These are phyloP conservation scores for Leptographium wingfieldii DNA, from an alignment of 2,329 filamentous ascomycete species.

Conservation along the genomic window DNA sequence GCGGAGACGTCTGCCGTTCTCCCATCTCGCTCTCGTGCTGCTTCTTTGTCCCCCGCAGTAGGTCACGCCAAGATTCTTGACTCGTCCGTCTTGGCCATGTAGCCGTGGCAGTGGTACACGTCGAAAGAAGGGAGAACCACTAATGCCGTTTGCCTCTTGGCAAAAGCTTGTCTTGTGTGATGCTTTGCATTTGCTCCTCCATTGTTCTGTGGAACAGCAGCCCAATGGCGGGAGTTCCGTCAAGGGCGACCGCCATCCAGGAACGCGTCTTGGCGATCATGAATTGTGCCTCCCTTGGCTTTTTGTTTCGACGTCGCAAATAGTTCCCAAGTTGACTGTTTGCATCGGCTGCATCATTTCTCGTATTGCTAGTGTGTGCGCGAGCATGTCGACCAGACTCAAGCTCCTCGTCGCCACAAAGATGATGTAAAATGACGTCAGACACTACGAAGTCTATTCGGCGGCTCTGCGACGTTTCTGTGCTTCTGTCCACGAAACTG, in stretches of 20 bases:
- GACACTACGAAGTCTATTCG: too few relatives aligned
- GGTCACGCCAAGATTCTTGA: background rate
- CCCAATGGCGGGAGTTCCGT: background rate
- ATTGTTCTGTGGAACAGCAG: background rate
- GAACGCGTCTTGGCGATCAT: constrained; percentile 2
- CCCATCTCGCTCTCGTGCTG: background rate
- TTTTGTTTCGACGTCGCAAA: background rate
- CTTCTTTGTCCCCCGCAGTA: background rate
- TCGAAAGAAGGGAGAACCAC: background rate
- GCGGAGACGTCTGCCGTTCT: background rate
- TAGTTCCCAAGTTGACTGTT: background rate
- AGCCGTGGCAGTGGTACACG: background rate
- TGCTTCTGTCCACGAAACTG: too few relatives aligned
- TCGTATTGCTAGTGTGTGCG: background rate
- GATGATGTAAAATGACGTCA: too few relatives aligned
- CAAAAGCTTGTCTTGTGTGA: constrained; percentile 7
- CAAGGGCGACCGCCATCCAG: background rate
- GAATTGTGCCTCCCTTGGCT: background rate
- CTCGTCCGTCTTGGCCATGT: background rate
- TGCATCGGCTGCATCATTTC: background rate
- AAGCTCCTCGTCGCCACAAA: too few relatives aligned
- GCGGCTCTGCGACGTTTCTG: too few relatives aligned
- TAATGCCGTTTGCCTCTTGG: constrained; percentile 1
- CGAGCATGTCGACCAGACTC: background rate
- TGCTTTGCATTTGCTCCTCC: background rate